Base-by-base conservation (phyloP, 1,284 basidiomycete species). In the Ceratobasidium sp. region DNA sequence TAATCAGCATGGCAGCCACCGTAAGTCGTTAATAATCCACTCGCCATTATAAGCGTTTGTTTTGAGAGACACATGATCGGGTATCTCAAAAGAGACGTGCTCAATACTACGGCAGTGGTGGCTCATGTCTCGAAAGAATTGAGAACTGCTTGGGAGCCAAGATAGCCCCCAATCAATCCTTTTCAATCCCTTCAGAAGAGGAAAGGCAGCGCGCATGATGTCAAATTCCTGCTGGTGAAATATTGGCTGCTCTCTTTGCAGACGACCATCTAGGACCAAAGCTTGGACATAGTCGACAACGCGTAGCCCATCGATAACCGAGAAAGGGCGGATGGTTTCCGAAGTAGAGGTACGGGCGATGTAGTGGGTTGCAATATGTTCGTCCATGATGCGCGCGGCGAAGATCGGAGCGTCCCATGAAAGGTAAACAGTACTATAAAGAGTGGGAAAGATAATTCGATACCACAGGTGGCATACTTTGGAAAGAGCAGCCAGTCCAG, bases 31-130 rank as follows among this genome's bases (percentile, higher is more conserved):
- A 9, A 18, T 44, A 44, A 44, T 18, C 18, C 18, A 9, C 8
- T 44, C 55, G 9, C 41, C 55, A n/a, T 18, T 16, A 13, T 58
- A 21, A n/a, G 23, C 13, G n/a, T 18, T 16, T 9, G 14, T 38
- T 58, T 21, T 2, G 28, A 58, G 35, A 28, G n/a, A 35, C 30
- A 32, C 41, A 47, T 49, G 28, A 23, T 44, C 52, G 28, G 26
- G 28, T 46, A 70, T 58, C 14, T 70, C 66, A 55, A 70, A 70
- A 30, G 66, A 70, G 23, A 70, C 18, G 21, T 70, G 43, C 26
- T 70, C 54, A 8, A 70, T 70, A 6, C 49, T 18, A 9, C 6
- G 9, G 28, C 54, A 58, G n/a, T 44, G 30, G n/a, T 43, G 35
- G 43, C 41, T 58, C 43, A 57, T 16, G 26, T 38, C 41, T 13